Conservation (phyloP, 371 early-diverging fungal species). For the Mucor racemosus region DNA sequence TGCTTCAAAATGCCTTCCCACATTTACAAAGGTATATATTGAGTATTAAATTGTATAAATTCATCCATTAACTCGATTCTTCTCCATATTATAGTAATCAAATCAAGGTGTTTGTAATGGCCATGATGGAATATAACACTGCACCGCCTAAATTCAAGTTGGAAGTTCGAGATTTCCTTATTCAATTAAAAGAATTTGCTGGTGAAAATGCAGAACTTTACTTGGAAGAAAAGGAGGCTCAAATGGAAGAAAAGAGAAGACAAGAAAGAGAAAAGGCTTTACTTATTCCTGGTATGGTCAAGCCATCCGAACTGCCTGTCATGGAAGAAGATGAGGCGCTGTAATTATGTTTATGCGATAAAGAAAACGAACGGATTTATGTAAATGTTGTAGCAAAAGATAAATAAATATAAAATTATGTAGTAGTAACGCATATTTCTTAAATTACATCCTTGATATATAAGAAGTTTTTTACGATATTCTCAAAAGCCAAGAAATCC, state of each 20-base stretch:
- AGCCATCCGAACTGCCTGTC: slow-evolving; percentile 85
- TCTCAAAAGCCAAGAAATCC: no score
- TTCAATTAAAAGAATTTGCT: slow-evolving; percentile 93
- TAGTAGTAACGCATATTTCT: no score
- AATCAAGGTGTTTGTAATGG: slow-evolving; percentile 85
- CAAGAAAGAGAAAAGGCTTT: slow-evolving; percentile 82
- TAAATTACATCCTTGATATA: no score
- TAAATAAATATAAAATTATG: no score
- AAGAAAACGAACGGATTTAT: no score
- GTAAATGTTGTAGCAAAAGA: no score
- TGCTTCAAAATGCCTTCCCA: slow-evolving; percentile 90
- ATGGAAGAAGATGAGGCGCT: slow-evolving; percentile 70
- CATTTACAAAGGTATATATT: slow-evolving; percentile 76
- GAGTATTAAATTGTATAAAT: background rate
- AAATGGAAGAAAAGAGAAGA: slow-evolving; percentile 77
- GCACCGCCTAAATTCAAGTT: slow-evolving; percentile 85
- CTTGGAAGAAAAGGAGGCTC: slow-evolving; percentile 91
- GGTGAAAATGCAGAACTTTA: slow-evolving; percentile 90
- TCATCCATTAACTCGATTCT: background rate
- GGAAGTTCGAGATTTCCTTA: slow-evolving; percentile 96
- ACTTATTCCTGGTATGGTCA: slow-evolving; percentile 94
- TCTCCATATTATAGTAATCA: slow-evolving; percentile 60
- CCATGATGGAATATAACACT: slow-evolving; percentile 81
- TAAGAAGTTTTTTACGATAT: no score
- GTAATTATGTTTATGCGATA: slow-evolving; percentile 11